Evolutionary conservation across 768 basidiomycete species (phyloP).

Genomic region (Tulasnella sp.): DNA sequence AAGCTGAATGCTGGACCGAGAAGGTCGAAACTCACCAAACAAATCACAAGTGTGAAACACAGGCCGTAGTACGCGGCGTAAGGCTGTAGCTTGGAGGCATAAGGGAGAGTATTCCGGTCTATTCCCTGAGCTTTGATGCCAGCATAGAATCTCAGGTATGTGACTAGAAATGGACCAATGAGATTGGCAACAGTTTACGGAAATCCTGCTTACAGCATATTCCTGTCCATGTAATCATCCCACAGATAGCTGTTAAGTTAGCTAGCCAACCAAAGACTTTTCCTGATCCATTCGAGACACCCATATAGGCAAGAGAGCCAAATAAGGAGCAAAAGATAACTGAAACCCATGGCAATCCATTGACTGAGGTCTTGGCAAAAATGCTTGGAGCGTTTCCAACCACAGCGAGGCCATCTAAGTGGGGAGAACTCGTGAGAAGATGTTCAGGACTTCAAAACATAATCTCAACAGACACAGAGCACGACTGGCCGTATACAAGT

Average conservation of each 20-base stretch:
- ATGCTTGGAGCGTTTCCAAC: slow-evolving; percentile 72
- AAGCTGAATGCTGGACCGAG: slow-evolving; percentile 10
- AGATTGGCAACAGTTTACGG: neutral
- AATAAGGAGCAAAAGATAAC: slow-evolving; percentile 58
- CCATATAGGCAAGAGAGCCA: slow-evolving; percentile 71
- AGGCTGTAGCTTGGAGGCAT: slow-evolving; percentile 43
- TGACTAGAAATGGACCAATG: slow-evolving; percentile 26
- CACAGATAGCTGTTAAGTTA: slow-evolving; percentile 50
- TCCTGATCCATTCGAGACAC: slow-evolving; percentile 41
- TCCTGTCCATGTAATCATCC: slow-evolving; percentile 68
- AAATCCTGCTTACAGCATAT: slow-evolving; percentile 31
- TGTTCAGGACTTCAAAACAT: neutral
- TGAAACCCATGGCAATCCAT: slow-evolving; percentile 65
- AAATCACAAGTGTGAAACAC: slow-evolving; percentile 24
- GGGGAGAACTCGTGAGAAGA: neutral
- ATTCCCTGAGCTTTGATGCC: slow-evolving; percentile 73
- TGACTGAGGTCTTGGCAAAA: slow-evolving; percentile 53
- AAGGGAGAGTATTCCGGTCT: slow-evolving; percentile 59
- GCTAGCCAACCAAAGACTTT: slow-evolving; percentile 46
- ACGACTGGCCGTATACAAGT: slow-evolving; percentile 73
- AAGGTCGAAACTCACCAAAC: slow-evolving; percentile 19
- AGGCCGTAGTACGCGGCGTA: slow-evolving; percentile 28
- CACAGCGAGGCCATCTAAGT: slow-evolving; percentile 61
- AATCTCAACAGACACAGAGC: slow-evolving; percentile 45
- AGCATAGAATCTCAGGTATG: slow-evolving; percentile 72